Conservation (phyloP, 768 basidiomycete genomes). For the Russula emetica region DNA sequence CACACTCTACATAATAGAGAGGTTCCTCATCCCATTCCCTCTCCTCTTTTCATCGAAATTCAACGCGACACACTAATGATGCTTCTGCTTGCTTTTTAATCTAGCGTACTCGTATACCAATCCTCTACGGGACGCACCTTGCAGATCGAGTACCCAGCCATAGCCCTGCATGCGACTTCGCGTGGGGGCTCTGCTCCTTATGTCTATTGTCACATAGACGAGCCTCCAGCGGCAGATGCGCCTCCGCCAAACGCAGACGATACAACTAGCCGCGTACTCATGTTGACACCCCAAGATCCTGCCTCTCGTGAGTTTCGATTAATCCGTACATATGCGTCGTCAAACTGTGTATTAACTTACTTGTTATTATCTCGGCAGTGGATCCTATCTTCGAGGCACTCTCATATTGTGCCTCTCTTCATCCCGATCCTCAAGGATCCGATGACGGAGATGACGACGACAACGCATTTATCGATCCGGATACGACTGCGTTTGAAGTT, state of each 20-base stretch:
- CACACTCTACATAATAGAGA: constrained; percentile 80
- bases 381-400: constrained; percentile 84
- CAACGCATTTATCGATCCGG: constrained; percentile 52
- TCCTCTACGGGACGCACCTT: constrained; percentile 67
- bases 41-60: background rate
- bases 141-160: constrained; percentile 80
- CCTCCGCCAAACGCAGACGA: constrained; percentile 38
- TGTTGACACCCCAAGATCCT: constrained; percentile 60
- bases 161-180: constrained; percentile 91
- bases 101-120: constrained; percentile 74
- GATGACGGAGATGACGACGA: constrained; percentile 44
- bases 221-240: constrained; percentile 38
- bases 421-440: constrained; percentile 60
- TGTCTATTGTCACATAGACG: constrained; percentile 94
- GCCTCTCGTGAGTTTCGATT: constrained; percentile 51
- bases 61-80: constrained; percentile 4
- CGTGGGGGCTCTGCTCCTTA: constrained; percentile 61
- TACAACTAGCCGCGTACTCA: constrained; percentile 74
- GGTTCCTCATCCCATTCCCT: constrained; percentile 42
- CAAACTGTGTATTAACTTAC: too few relatives aligned
- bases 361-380: constrained; percentile 43
- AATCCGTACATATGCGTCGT: background rate
- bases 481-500: constrained; percentile 40
- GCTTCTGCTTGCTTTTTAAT: too few relatives aligned
- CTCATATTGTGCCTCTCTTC: constrained; percentile 77